phyloP scores from a whole-genome alignment of 371 early-diverging fungal genomes.

The Lichtheimia corymbifera region DNA sequence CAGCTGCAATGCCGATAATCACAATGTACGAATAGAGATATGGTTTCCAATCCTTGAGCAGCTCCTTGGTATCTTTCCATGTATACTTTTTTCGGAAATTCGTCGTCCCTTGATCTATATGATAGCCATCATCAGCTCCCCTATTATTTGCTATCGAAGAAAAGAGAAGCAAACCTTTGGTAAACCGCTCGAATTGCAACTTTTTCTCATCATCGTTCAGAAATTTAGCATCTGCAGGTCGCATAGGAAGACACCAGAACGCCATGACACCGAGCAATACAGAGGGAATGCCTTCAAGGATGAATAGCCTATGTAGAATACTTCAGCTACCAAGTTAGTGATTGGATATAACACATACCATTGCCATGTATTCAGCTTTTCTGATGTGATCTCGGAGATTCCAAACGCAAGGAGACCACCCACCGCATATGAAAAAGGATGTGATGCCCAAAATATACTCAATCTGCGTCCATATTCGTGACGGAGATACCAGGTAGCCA shows the following conservation, averaged over 20 bases:
- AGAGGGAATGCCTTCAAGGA: not conserved
- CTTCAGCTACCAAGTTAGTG: too few relatives aligned
- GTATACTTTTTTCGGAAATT: not conserved
- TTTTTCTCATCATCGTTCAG: not conserved
- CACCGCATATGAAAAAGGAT: not conserved
- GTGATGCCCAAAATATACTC: not conserved
- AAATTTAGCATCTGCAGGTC: not conserved
- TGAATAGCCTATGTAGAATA: not conserved
- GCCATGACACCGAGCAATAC: not conserved
- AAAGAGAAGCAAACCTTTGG: not conserved
- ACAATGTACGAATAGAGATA: conserved; percentile 2
- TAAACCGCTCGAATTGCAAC: not conserved
- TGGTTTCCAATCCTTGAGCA: conserved; percentile 5
- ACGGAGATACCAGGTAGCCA: not conserved
- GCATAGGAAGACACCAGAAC: not conserved
- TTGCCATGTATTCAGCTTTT: not conserved
- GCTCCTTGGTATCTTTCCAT: not conserved
- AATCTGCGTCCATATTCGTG: not conserved
- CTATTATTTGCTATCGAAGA: not conserved
- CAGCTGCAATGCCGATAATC: not conserved
- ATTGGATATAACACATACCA: not conserved
- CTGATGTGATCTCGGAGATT: not conserved
- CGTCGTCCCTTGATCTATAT: too few relatives aligned
- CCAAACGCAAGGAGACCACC: conserved; percentile 1
- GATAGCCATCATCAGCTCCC: not conserved